Percentiles rank a stretch among this genome's conserved stretches.
phyloP scores from a whole-genome alignment of 1,139 yeast genomes.

The Debaryomyces robertsiae region DNA sequence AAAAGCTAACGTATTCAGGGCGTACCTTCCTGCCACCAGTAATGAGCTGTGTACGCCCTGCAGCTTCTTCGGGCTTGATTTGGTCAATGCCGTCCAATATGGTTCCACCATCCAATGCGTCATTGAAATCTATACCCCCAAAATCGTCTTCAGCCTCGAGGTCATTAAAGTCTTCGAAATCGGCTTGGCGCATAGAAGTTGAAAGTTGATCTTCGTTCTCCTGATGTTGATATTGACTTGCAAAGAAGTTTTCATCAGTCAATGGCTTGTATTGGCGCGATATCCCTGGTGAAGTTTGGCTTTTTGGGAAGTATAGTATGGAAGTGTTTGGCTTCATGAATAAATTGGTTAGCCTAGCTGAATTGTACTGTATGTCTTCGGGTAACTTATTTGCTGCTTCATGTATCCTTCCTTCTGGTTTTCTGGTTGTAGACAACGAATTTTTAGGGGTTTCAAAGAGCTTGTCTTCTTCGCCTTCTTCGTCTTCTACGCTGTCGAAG shows the following conservation, averaged over 20 bases:
- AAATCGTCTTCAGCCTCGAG: slow-evolving; percentile 41
- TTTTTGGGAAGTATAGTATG: slow-evolving; percentile 34
- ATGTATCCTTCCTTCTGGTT: slow-evolving; percentile 31
- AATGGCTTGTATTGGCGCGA: slow-evolving; percentile 19
- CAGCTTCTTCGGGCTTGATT: slow-evolving; percentile 24
- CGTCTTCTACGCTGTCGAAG: slow-evolving; percentile 41
- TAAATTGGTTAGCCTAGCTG: slow-evolving; percentile 65
- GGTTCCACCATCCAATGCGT: slow-evolving; percentile 36
- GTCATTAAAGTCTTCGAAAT: slow-evolving; percentile 45
- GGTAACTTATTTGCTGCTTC: slow-evolving; percentile 58
- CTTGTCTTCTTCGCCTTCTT: slow-evolving; percentile 38
- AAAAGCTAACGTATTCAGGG: slow-evolving; percentile 70
- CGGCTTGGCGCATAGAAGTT: slow-evolving; percentile 49
- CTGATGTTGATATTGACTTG: slow-evolving; percentile 55
- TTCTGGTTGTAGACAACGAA: slow-evolving; percentile 29
- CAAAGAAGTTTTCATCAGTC: slow-evolving; percentile 78
- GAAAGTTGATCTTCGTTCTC: slow-evolving; percentile 39
- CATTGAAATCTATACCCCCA: slow-evolving; percentile 50
- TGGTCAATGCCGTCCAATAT: slow-evolving; percentile 25
- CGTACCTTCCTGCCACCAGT: slow-evolving; percentile 47
- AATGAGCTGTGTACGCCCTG: slow-evolving; percentile 31
- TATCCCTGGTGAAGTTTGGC: slow-evolving; percentile 8
- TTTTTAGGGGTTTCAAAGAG: slow-evolving; percentile 55
- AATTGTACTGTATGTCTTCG: slow-evolving; percentile 71
- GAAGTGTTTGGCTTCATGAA: slow-evolving; percentile 66